A percentile compares a stretch with the other conserved stretches of the same genome.
Conservation (phyloP, 306 rosid genomes). For the Delonix regia region DNA sequence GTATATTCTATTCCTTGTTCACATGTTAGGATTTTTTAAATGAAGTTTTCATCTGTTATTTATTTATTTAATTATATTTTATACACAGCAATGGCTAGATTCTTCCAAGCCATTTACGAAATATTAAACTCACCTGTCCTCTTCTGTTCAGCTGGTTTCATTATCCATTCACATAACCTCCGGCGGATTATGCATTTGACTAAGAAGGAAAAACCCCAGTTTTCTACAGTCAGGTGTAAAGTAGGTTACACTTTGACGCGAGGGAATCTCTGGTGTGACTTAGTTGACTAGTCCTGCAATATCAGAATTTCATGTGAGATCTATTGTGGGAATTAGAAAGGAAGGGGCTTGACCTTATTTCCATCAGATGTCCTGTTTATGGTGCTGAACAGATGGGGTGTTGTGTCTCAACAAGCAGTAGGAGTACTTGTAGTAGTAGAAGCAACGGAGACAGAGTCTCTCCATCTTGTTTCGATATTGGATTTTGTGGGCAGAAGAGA, state of each 20-base stretch:
- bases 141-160: slow-evolving; percentile 60
- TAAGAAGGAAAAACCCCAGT: slow-evolving; percentile 37
- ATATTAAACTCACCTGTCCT: slow-evolving; percentile 51
- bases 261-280: slow-evolving; percentile 50
- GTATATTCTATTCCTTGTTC: slow-evolving; percentile 54
- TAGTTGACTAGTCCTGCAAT: slow-evolving; percentile 44
- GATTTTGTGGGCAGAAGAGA: slow-evolving; percentile 58
- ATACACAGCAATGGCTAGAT: slow-evolving; percentile 38
- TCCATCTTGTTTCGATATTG: slow-evolving; percentile 54
- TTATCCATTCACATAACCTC: slow-evolving; percentile 38
- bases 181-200: slow-evolving; percentile 58
- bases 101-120: slow-evolving; percentile 43
- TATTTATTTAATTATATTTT: neutral
- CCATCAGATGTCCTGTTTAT: slow-evolving; percentile 48
- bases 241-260: slow-evolving; percentile 41
- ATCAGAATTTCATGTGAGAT: slow-evolving; percentile 57
- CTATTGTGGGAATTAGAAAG: slow-evolving; percentile 34
- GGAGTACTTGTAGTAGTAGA: slow-evolving; percentile 58
- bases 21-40: slow-evolving; percentile 46
- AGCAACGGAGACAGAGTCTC: slow-evolving; percentile 62
- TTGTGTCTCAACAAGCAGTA: slow-evolving; percentile 79
- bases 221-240: slow-evolving; percentile 48
- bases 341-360: slow-evolving; percentile 41
- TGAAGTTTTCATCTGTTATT: too few relatives aligned
- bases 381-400: slow-evolving; percentile 78